These are phyloP conservation scores for Zygosaccharomyces bailii DNA, from an alignment of 805 yeast species.

Conservation along the genomic window DNA sequence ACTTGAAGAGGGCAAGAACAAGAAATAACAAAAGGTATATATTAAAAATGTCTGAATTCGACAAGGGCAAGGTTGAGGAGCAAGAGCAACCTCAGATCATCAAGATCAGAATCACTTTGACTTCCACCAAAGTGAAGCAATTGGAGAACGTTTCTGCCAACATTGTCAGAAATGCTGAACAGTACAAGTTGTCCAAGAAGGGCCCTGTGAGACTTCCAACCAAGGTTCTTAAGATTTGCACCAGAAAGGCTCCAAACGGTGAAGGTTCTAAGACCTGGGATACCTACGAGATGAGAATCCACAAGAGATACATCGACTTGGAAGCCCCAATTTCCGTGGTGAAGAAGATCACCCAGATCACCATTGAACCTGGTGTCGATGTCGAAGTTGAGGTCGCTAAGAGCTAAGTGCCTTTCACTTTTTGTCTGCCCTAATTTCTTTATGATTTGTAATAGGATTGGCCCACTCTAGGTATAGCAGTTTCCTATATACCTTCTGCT, in stretches of 20 bases:
- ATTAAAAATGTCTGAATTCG: conserved; percentile 67
- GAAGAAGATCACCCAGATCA: conserved; percentile 95
- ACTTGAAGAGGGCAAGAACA: conserved; percentile 9
- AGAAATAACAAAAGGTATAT: conserved; percentile 42
- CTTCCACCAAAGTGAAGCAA: conserved; percentile 98
- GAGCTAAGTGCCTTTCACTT: conserved; percentile 13
- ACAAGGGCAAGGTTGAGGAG: conserved; percentile 82
- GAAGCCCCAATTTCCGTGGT: conserved; percentile 93
- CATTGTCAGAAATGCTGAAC: conserved; percentile 84
- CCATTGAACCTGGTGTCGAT: conserved; percentile 99
- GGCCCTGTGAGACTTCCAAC: conserved; percentile 99
- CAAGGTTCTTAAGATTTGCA: conserved; percentile 94
- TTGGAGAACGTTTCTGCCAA: conserved; percentile 93
- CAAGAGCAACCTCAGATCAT: conserved; percentile 78
- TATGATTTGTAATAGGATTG: conserved; percentile 12
- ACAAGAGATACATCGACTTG: conserved; percentile 98
- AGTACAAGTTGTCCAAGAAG: conserved; percentile 81
- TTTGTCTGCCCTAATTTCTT: conserved; percentile 2
- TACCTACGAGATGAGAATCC: conserved; percentile 99
- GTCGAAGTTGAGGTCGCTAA: conserved; percentile 84
- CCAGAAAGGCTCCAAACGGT: conserved; percentile 99
- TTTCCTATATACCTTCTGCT: conserved; percentile 39
- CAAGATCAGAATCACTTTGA: conserved; percentile 98
- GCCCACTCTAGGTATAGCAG: conserved; percentile 41
- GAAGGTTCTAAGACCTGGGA: conserved; percentile 99